These are phyloP conservation scores for Pyrenophora teres DNA, from an alignment of 2,329 filamentous ascomycete genomes.

Conservation along the genomic window DNA sequence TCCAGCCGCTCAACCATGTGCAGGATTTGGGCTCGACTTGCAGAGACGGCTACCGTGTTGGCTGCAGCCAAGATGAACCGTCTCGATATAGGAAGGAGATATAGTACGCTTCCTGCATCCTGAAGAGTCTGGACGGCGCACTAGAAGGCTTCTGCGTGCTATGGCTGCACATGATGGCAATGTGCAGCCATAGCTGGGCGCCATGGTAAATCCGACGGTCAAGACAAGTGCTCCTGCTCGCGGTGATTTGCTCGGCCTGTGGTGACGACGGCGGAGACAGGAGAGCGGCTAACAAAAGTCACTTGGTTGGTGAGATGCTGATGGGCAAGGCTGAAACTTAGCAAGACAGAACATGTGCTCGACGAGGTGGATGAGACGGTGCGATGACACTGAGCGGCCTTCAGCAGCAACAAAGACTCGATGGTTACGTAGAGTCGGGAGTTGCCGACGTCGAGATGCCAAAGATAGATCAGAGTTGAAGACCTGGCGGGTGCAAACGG, in stretches of 20 bases:
- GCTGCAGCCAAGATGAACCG: constrained; percentile 10
- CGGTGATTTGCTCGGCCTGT: constrained; percentile 8
- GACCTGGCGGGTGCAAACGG: neutral
- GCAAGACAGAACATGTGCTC: neutral
- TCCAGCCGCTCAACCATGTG: neutral
- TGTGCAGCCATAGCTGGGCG: neutral
- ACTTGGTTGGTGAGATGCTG: constrained; percentile 3
- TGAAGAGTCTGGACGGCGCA: constrained; percentile 23
- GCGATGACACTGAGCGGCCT: neutral
- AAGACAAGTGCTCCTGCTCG: neutral
- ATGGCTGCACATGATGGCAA: constrained; percentile 6
- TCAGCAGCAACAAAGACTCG: too few relatives aligned
- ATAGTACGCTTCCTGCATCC: constrained; percentile 11
- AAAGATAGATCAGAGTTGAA: too few relatives aligned
- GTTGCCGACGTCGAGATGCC: too few relatives aligned
- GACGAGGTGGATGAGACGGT: neutral
- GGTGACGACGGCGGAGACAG: constrained; percentile 1
- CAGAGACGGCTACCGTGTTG: neutral
- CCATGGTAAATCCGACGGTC: neutral
- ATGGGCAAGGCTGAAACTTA: constrained; percentile 3
- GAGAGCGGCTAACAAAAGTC: constrained; percentile 7
- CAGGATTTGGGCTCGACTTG: neutral
- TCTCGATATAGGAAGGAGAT: constrained; percentile 20
- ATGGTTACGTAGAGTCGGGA: too few relatives aligned
- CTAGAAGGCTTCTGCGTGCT: constrained; percentile 12